These are phyloP conservation scores for Barnettozyma wickerhamii DNA, from an alignment of 805 yeast species.

Conservation along the genomic window DNA sequence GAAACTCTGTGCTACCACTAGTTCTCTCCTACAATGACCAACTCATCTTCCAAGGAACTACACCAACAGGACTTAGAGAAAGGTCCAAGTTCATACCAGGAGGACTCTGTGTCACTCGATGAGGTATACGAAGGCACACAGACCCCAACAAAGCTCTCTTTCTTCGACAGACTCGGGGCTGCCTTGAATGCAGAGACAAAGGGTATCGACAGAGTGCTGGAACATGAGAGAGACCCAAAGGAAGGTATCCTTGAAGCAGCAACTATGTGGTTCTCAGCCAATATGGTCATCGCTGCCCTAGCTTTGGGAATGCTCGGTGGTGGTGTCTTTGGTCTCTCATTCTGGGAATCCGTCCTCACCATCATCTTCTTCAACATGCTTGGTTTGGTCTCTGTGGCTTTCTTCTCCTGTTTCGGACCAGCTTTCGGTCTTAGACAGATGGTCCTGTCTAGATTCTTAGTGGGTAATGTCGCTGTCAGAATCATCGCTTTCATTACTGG, in stretches of 20 bases:
- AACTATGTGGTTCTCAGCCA: slow-evolving; percentile 89
- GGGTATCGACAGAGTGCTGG: slow-evolving; percentile 80
- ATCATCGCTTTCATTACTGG: slow-evolving; percentile 73
- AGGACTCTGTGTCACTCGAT: slow-evolving; percentile 18
- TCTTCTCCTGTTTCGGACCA: slow-evolving; percentile 78
- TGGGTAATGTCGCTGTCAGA: slow-evolving; percentile 73
- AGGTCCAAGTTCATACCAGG: slow-evolving; percentile 8
- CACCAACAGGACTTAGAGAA: slow-evolving; percentile 23
- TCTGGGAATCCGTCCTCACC: slow-evolving; percentile 64
- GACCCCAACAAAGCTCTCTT: slow-evolving; percentile 12
- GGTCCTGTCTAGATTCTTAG: slow-evolving; percentile 71
- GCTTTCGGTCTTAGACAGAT: slow-evolving; percentile 85
- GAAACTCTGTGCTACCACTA: too few relatives aligned
- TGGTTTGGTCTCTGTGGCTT: slow-evolving; percentile 79
- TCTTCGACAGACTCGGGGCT: slow-evolving; percentile 22
- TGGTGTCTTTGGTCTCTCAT: slow-evolving; percentile 59
- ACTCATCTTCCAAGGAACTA: slow-evolving; percentile 12
- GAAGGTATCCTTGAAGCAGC: slow-evolving; percentile 62
- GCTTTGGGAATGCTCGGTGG: slow-evolving; percentile 73
- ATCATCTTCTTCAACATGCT: slow-evolving; percentile 70
- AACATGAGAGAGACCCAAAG: slow-evolving; percentile 67
- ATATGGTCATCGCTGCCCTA: slow-evolving; percentile 79
- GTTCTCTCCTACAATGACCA: not conserved
- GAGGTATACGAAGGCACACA: slow-evolving; percentile 20
- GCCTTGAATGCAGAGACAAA: slow-evolving; percentile 48